These are phyloP conservation scores for Orychophragmus violaceus DNA, from an alignment of 345 rosid species.

Conservation along the genomic window DNA sequence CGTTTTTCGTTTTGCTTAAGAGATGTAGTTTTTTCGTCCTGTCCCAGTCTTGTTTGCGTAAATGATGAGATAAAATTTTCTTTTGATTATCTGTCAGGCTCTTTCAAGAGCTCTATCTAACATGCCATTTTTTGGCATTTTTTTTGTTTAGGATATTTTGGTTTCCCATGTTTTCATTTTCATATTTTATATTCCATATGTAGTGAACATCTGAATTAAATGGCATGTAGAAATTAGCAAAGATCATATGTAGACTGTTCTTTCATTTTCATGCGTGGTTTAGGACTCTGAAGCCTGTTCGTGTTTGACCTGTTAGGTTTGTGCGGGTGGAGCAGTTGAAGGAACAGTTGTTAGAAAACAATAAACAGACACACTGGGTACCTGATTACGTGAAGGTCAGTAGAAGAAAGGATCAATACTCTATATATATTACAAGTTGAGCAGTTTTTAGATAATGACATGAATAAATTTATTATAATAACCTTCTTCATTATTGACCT, in stretches of 20 bases:
- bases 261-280: slow-evolving; percentile 7
- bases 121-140: not conserved
- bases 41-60: not conserved
- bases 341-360: slow-evolving; percentile 73
- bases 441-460: not conserved
- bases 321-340: slow-evolving; percentile 82
- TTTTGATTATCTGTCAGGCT: not conserved
- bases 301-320: slow-evolving; percentile 50
- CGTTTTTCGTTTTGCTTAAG: not conserved
- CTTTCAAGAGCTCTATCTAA: not conserved
- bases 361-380: slow-evolving; percentile 88
- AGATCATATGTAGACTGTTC: not conserved
- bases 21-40: not conserved
- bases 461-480: not conserved
- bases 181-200: too few relatives aligned
- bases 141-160: not conserved
- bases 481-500: slow-evolving; percentile 6
- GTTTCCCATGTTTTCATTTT: too few relatives aligned
- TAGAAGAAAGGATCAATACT: slow-evolving; percentile 1
- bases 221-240: not conserved
- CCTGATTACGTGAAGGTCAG: slow-evolving; percentile 97
- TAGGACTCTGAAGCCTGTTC: slow-evolving; percentile 1
- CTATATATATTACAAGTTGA: not conserved
- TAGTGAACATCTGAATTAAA: not conserved
- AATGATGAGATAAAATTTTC: not conserved